Conservation (phyloP, 129 eudicot genomes). For the Tagetes erecta region DNA sequence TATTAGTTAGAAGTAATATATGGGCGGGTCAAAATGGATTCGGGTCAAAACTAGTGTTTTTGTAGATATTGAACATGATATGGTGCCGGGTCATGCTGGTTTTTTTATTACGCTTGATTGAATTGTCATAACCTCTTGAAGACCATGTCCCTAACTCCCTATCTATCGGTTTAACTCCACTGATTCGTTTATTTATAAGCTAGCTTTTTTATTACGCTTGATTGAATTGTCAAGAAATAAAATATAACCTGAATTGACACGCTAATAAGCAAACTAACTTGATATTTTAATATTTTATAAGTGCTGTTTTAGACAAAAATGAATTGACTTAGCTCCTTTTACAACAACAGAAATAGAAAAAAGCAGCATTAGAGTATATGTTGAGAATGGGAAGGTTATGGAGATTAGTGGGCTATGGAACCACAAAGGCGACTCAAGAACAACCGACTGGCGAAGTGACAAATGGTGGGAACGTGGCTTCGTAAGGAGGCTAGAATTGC, state of each 20-base stretch:
- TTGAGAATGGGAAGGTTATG: slow-evolving; percentile 67
- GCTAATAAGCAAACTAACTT: too few relatives aligned
- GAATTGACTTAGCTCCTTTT: neutral
- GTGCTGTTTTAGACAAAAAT: neutral
- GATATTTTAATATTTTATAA: neutral
- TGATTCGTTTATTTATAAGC: too few relatives aligned
- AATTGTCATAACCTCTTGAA: too few relatives aligned
- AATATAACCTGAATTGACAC: too few relatives aligned
- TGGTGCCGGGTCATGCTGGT: neutral
- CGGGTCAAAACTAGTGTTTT: neutral
- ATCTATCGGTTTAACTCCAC: too few relatives aligned
- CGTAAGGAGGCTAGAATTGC: slow-evolving; percentile 69
- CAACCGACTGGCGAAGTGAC: slow-evolving; percentile 55
- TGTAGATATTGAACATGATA: neutral
- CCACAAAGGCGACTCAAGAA: slow-evolving; percentile 38
- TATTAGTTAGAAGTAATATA: neutral
- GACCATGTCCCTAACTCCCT: too few relatives aligned
- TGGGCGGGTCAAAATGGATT: neutral
- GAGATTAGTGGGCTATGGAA: slow-evolving; percentile 66
- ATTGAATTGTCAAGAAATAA: too few relatives aligned
- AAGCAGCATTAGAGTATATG: slow-evolving; percentile 36
- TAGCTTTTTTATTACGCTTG: too few relatives aligned
- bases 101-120: neutral
- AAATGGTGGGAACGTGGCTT: slow-evolving; percentile 84
- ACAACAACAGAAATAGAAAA: slow-evolving; percentile 43